A percentile compares a stretch with the other conserved stretches of the same genome.
phyloP scores from a whole-genome alignment of 495 filamentous ascomycete species.

The Neurospora terricola region DNA sequence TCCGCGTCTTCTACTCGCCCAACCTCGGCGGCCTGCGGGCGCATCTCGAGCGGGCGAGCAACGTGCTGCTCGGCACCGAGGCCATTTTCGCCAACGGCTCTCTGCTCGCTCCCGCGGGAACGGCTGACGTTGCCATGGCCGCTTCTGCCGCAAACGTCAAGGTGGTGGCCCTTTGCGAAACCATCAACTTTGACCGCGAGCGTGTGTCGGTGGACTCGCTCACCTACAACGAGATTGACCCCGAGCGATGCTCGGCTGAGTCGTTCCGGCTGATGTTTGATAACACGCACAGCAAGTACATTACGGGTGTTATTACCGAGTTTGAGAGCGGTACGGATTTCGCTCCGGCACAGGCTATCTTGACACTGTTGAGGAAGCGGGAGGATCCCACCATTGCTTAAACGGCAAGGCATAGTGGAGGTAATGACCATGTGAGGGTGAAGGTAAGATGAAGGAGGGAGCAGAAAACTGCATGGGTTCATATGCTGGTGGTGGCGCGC shows the following conservation, averaged over 20 bases:
- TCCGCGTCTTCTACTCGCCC: constrained; percentile 72
- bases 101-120: constrained; percentile 78
- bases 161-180: constrained; percentile 88
- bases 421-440: neutral
- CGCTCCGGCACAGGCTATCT: constrained; percentile 76
- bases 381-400: constrained; percentile 36
- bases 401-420: neutral
- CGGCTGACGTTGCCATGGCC: constrained; percentile 78
- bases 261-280: constrained; percentile 85
- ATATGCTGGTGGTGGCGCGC: neutral
- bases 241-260: constrained; percentile 40
- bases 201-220: constrained; percentile 83
- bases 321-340: constrained; percentile 51
- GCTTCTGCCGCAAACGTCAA: constrained; percentile 65
- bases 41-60: constrained; percentile 61
- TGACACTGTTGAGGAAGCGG: constrained; percentile 39
- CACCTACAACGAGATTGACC: constrained; percentile 84
- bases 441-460: neutral
- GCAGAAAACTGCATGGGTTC: neutral
- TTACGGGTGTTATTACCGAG: constrained; percentile 85
- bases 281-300: constrained; percentile 81
- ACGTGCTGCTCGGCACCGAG: constrained; percentile 80
- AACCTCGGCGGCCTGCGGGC: constrained; percentile 61
- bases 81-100: constrained; percentile 85
- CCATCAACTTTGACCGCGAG: constrained; percentile 82